Conservation (phyloP, 1,284 basidiomycete genomes). For the Pseudozyma sp. region DNA sequence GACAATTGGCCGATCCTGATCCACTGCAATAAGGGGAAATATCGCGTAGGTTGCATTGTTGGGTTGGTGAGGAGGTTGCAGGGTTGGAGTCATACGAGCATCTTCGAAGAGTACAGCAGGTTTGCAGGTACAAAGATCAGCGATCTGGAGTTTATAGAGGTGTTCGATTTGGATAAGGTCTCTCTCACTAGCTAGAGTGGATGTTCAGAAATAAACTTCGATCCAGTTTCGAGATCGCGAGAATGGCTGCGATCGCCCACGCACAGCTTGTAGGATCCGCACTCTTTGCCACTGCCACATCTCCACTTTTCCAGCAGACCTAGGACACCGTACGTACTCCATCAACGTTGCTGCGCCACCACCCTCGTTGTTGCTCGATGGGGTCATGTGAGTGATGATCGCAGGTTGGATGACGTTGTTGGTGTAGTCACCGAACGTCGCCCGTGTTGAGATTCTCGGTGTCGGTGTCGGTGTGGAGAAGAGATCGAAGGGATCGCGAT, state of each 20-base stretch:
- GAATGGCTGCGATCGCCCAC: constrained; percentile 10
- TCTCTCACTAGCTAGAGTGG: constrained; percentile 7
- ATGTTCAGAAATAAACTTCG: constrained; percentile 38
- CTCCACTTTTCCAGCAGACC: constrained; percentile 14
- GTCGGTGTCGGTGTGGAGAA: neutral
- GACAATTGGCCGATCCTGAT: constrained; percentile 62
- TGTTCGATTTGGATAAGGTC: constrained; percentile 52
- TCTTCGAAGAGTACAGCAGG: constrained; percentile 66
- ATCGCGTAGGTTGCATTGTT: constrained; percentile 64
- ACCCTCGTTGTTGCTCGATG: neutral
- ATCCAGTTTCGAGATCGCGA: constrained; percentile 23
- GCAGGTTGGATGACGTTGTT: constrained; percentile 15
- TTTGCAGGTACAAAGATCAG: constrained; percentile 64
- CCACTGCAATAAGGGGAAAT: constrained; percentile 68
- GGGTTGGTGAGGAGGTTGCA: constrained; percentile 63
- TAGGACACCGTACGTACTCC: constrained; percentile 27
- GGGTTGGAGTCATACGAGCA: constrained; percentile 66
- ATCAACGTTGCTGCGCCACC: constrained; percentile 1
- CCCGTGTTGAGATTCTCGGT: neutral
- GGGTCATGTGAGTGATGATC: constrained; percentile 17
- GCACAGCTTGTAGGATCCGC: constrained; percentile 33
- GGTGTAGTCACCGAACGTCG: constrained; percentile 19
- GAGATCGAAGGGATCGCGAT: constrained; percentile 20
- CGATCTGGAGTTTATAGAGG: constrained; percentile 65
- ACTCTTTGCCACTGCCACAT: constrained; percentile 41